Evolutionary conservation across 768 basidiomycete species (phyloP).

Genomic region (Scleroderma citrinum): DNA sequence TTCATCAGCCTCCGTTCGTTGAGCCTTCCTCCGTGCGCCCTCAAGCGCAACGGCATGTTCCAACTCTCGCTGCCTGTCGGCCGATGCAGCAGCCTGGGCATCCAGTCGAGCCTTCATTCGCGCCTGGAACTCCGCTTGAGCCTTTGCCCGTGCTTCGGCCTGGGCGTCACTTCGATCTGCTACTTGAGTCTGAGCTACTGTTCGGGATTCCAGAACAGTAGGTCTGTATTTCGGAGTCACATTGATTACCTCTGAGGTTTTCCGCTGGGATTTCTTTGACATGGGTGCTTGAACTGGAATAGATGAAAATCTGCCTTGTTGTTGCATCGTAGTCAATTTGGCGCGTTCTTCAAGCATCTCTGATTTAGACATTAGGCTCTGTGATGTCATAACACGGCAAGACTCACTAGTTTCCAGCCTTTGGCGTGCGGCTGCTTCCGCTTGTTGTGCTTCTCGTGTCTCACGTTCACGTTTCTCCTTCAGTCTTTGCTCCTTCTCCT

Average conservation of each 20-base stretch:
- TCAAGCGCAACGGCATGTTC: background rate
- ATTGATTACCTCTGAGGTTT: background rate
- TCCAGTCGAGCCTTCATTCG: background rate
- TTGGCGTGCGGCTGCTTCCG: constrained; percentile 35
- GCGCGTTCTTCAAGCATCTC: constrained; percentile 58
- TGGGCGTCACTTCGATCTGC: background rate
- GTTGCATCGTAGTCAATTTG: constrained; percentile 41
- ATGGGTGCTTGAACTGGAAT: background rate
- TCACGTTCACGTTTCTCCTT: constrained; percentile 34
- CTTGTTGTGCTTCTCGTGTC: constrained; percentile 10
- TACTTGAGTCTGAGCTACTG: background rate
- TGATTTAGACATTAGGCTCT: constrained; percentile 23
- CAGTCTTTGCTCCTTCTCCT: constrained; percentile 75
- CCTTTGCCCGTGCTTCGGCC: background rate
- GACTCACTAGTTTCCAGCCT: constrained; percentile 45
- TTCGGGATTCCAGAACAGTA: background rate
- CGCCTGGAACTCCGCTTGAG: background rate
- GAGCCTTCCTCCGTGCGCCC: background rate
- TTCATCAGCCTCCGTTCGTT: background rate
- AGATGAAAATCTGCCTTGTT: constrained; percentile 33
- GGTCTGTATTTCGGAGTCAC: background rate
- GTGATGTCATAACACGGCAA: constrained; percentile 1
- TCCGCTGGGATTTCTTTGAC: background rate
- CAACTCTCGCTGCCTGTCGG: background rate
- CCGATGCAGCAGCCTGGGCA: background rate